A percentile compares a stretch with the other conserved stretches of the same genome.
Conservation (phyloP, 2,329 filamentous ascomycete species). For the Fusarium sp. region DNA sequence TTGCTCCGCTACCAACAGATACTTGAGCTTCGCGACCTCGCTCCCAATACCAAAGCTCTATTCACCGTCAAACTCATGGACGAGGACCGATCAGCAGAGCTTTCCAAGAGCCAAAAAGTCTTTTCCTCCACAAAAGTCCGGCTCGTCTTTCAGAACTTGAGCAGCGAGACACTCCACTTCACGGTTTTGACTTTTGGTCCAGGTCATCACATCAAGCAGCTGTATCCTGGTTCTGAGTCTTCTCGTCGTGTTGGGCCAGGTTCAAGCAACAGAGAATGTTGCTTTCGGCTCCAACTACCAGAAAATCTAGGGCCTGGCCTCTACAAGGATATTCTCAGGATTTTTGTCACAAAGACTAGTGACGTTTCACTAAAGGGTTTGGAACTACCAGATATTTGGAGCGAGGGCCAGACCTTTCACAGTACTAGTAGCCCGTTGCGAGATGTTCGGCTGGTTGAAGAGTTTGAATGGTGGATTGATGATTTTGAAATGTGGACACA, state of each 20-base stretch:
- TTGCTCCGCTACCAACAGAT: neutral
- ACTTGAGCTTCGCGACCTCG: neutral
- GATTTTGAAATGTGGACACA: neutral
- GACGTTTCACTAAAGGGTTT: neutral
- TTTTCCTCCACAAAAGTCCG: neutral
- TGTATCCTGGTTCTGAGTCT: neutral
- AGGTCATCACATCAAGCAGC: neutral
- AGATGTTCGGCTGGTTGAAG: neutral
- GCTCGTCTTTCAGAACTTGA: neutral
- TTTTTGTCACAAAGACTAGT: neutral
- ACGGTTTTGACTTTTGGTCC: neutral
- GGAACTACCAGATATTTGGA: constrained; percentile 4
- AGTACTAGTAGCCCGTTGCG: neutral
- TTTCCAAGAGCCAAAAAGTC: neutral
- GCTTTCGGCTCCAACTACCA: neutral
- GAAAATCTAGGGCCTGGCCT: neutral
- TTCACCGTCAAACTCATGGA: neutral
- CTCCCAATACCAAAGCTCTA: neutral
- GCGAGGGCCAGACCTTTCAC: neutral
- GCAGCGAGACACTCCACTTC: neutral
- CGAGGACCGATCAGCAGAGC: neutral
- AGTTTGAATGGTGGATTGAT: constrained; percentile 4
- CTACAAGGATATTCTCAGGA: neutral
- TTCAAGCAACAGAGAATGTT: neutral
- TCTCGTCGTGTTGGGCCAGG: neutral